Evolutionary conservation across 2,329 filamentous ascomycete genomes (phyloP), one percentile per base, ranked within the genome.

Genomic region (Colletotrichum karsti): DNA sequence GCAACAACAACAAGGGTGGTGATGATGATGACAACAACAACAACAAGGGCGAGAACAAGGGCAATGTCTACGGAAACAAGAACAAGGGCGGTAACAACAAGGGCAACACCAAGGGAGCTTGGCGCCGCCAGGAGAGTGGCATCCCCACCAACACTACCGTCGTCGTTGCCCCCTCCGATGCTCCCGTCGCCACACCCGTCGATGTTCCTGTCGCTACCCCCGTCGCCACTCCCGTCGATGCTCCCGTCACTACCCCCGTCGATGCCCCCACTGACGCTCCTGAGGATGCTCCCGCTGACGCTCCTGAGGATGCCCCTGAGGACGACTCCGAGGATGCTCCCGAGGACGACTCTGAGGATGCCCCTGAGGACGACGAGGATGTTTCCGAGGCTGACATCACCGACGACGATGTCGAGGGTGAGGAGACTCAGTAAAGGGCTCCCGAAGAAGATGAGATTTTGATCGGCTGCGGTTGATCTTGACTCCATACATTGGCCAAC

Each of bases 41-140:
- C 20, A 42, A 56, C 28, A 63, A 56, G 39, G 24, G 44, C 26
- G 57, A 59, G 15, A 56, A 57, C 12, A 63, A 63, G 51, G 26
- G 15, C 37, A 33, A 51, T 35, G n/a, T n/a, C n/a, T n/a, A n/a
- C n/a, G n/a, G n/a, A n/a, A n/a, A n/a, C n/a, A n/a, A n/a, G n/a
- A n/a, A n/a, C n/a, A 44, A 50, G 57, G 58, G 20, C 48, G 51
- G 55, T 30, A 33, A 37, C 9, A 46, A 51, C 5, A 20, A 37
- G 8, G 42, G 33, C 60, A 57, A 57, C n/a, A n/a, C n/a, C 39
- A 50, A 59, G 42, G 22, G 44, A n/a, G 7, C 44, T 26, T 50
- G 28, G 28, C 37, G 37, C 41, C 55, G 39, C 28, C 41, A 48
- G 55, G 39, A 58, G 55, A 24, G n/a, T n/a, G n/a, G n/a, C n/a